Evolutionary conservation across 1,284 basidiomycete species (phyloP).

Genomic region (Laetiporus sulphureus): DNA sequence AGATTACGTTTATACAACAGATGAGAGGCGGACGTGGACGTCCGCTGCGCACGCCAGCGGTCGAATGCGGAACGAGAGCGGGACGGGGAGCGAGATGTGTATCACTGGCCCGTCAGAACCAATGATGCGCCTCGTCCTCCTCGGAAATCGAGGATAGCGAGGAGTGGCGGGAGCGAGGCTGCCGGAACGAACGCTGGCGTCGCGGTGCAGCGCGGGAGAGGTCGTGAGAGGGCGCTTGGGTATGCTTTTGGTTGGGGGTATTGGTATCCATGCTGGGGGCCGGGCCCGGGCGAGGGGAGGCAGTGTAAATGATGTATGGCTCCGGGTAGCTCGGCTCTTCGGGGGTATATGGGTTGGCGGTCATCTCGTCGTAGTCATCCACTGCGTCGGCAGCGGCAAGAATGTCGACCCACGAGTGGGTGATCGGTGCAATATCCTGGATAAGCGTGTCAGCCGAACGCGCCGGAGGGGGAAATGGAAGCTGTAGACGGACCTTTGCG

Average conservation of each 20-base stretch:
- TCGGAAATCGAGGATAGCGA: slow-evolving; percentile 25
- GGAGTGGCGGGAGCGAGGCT: slow-evolving; percentile 22
- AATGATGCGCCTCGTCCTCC: slow-evolving; percentile 20
- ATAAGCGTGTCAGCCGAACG: neutral
- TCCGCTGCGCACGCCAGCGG: no score
- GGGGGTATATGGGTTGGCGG: slow-evolving; percentile 13
- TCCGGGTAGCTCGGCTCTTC: slow-evolving; percentile 15
- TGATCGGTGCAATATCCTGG: slow-evolving; percentile 2
- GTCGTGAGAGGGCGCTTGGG: slow-evolving; percentile 10
- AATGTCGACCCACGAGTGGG: slow-evolving; percentile 20
- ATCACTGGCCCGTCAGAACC: no score
- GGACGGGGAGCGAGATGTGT: no score
- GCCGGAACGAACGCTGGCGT: slow-evolving; percentile 9
- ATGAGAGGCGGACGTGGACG: no score
- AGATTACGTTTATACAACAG: no score
- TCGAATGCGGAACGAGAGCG: no score
- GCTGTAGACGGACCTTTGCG: slow-evolving; percentile 3
- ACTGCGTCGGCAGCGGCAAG: slow-evolving; percentile 12
- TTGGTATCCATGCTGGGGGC: slow-evolving; percentile 6
- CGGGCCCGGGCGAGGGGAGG: slow-evolving; percentile 14
- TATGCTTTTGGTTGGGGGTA: slow-evolving; percentile 9
- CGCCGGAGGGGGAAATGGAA: neutral
- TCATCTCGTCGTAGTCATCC: slow-evolving; percentile 7
- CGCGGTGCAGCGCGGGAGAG: slow-evolving; percentile 9
- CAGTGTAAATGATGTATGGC: slow-evolving; percentile 23